Conservation (phyloP, 352 stramenopile genomes). For the Globisporangium rhizosaccharum region DNA sequence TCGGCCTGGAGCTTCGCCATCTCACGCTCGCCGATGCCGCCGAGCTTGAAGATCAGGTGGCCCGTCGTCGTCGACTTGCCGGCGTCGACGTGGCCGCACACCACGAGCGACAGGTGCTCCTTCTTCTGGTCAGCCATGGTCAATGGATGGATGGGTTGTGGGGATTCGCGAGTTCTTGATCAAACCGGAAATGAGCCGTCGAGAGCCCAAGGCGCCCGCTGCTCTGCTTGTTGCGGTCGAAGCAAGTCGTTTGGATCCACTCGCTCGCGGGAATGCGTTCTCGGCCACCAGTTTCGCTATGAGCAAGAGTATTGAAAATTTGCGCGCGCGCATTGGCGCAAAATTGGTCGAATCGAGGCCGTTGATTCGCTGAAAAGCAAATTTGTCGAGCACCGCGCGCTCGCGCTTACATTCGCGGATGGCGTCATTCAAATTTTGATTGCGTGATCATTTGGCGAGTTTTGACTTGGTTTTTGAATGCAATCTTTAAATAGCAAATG, state of each 20-base stretch:
- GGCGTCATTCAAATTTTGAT: neutral
- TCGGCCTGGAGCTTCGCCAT: slow-evolving; percentile 99
- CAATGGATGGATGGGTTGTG: neutral
- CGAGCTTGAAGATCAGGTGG: slow-evolving; percentile 99
- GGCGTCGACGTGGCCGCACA: slow-evolving; percentile 96
- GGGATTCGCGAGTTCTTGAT: slow-evolving; percentile 3
- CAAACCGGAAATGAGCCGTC: slow-evolving; percentile 6
- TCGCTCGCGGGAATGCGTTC: neutral
- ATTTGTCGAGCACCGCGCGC: neutral
- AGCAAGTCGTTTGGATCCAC: neutral
- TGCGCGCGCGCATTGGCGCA: neutral
- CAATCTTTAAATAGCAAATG: no score
- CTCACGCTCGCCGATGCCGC: slow-evolving; percentile 97
- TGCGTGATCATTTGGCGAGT: no score
- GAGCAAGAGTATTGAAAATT: no score
- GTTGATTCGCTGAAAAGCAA: no score
- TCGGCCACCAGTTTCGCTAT: slow-evolving; percentile 1
- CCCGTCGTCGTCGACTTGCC: slow-evolving; percentile 99
- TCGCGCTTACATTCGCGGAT: neutral
- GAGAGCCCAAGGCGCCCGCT: neutral
- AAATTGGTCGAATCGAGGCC: no score
- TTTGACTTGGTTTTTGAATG: no score
- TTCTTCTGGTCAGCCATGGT: slow-evolving; percentile 62
- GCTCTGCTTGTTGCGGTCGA: no score
- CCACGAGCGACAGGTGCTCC: slow-evolving; percentile 88